phyloP scores from a whole-genome alignment of 192 early-diverging fungal species.

The Phlyctochytrium bullatum region DNA sequence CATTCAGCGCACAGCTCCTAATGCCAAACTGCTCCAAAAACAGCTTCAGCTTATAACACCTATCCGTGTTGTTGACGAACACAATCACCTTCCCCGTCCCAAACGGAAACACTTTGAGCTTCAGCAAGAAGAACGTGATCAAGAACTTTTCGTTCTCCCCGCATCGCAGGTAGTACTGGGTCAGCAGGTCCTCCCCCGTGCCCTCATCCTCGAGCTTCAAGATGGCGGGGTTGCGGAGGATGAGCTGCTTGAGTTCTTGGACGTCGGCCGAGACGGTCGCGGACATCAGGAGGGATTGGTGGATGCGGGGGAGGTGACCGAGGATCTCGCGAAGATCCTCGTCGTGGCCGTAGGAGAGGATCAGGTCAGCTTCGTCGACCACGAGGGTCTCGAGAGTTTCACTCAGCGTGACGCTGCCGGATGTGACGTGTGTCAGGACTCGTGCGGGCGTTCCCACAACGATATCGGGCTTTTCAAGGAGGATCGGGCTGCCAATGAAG shows the following conservation, averaged over 20 bases:
- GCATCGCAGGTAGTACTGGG: slow-evolving; percentile 75
- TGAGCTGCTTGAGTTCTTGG: slow-evolving; percentile 76
- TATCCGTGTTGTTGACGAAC: slow-evolving; percentile 96
- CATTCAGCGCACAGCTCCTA: slow-evolving; percentile 87
- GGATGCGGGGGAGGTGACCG: slow-evolving; percentile 75
- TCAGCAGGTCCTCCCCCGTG: slow-evolving; percentile 46
- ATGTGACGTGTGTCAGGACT: slow-evolving; percentile 70
- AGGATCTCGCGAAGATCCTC: slow-evolving; percentile 81
- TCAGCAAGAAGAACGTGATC: slow-evolving; percentile 83
- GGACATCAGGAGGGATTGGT: slow-evolving; percentile 91
- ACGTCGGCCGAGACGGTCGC: slow-evolving; percentile 89
- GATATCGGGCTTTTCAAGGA: slow-evolving; percentile 83
- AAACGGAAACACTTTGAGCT: slow-evolving; percentile 70
- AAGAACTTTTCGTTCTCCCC: slow-evolving; percentile 85
- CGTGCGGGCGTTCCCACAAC: slow-evolving; percentile 85
- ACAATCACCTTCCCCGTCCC: slow-evolving; percentile 89
- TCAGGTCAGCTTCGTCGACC: slow-evolving; percentile 95
- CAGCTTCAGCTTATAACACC: slow-evolving; percentile 86
- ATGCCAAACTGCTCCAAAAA: slow-evolving; percentile 98
- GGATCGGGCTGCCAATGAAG: slow-evolving; percentile 57
- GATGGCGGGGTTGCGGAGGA: slow-evolving; percentile 83
- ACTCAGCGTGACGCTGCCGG: slow-evolving; percentile 43
- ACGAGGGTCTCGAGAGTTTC: slow-evolving; percentile 76
- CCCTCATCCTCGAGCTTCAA: slow-evolving; percentile 76
- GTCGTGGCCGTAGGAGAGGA: slow-evolving; percentile 91